These are phyloP conservation scores for Zizania latifolia DNA, from an alignment of 176 grass and related monocot genomes.

Conservation along the genomic window DNA sequence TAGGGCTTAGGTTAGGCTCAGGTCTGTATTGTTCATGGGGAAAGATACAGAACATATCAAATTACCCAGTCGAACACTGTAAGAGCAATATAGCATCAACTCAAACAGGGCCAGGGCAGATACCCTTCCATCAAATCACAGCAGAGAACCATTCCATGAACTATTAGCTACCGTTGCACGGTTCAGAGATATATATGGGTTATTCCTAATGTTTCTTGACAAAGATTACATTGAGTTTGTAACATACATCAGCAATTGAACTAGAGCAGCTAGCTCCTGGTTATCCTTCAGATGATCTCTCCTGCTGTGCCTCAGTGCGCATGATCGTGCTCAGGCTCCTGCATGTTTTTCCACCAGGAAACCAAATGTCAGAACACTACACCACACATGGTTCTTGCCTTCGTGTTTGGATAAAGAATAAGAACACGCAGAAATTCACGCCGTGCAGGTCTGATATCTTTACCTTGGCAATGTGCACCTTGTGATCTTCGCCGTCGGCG, in stretches of 20 bases:
- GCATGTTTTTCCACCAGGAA: not conserved
- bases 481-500: not conserved
- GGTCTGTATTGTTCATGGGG: too few species aligned
- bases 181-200: not conserved
- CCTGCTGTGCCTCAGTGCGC: not conserved
- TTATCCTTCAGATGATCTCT: not conserved
- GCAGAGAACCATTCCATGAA: not conserved
- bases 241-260: not conserved
- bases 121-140: not conserved
- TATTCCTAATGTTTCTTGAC: not conserved
- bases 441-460: not conserved
- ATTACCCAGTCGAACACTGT: not conserved
- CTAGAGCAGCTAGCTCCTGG: not conserved
- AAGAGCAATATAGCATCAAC: not conserved
- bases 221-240: not conserved
- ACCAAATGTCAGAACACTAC: not conserved
- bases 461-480: constrained; percentile 39
- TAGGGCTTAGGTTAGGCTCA: too few species aligned
- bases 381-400: not conserved
- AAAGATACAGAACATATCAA: too few species aligned
- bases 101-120: not conserved
- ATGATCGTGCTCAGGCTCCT: constrained; percentile 10
- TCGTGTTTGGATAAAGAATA: not conserved
- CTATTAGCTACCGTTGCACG: not conserved
- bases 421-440: not conserved